Percentiles rank a stretch among this genome's conserved stretches.
phyloP scores from a whole-genome alignment of 1,284 basidiomycete genomes.

The Bjerkandera adusta region DNA sequence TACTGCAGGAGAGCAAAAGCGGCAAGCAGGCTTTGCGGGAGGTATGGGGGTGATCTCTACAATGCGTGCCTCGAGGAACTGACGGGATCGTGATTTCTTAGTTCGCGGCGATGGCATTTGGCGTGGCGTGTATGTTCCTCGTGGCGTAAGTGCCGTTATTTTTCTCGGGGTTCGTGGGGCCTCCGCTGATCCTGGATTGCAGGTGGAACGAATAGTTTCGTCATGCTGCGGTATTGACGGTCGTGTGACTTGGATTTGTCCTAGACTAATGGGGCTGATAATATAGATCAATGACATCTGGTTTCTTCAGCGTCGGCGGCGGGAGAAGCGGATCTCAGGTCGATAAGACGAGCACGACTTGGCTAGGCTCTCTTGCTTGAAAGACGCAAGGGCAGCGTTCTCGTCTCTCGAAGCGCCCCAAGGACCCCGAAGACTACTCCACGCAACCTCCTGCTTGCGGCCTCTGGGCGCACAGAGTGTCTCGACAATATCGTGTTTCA shows the following conservation, averaged over 20 bases:
- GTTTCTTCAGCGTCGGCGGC: no score
- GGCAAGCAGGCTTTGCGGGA: slow-evolving; percentile 83
- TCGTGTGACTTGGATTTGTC: slow-evolving; percentile 6
- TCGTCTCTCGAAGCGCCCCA: no score
- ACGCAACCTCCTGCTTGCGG: no score
- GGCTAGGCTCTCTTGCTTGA: no score
- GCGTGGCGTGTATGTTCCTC: slow-evolving; percentile 84
- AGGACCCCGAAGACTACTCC: no score
- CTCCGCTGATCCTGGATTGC: slow-evolving; percentile 21
- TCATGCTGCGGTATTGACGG: not conserved
- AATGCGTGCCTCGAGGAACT: slow-evolving; percentile 7
- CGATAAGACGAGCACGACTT: no score
- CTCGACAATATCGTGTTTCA: no score
- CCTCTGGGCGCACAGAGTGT: no score
- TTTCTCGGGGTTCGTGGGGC: slow-evolving; percentile 7
- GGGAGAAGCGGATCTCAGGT: no score
- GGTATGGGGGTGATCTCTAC: slow-evolving; percentile 41
- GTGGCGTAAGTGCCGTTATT: slow-evolving; percentile 66
- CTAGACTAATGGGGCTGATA: no score
- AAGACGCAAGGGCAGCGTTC: no score
- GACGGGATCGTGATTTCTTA: slow-evolving; percentile 29
- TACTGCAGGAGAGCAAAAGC: slow-evolving; percentile 84
- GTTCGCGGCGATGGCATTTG: slow-evolving; percentile 89
- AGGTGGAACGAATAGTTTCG: slow-evolving; percentile 82
- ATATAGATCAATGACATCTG: not conserved